These are phyloP conservation scores for Claviceps humidiphila DNA, from an alignment of 2,329 filamentous ascomycete species.

Conservation along the genomic window DNA sequence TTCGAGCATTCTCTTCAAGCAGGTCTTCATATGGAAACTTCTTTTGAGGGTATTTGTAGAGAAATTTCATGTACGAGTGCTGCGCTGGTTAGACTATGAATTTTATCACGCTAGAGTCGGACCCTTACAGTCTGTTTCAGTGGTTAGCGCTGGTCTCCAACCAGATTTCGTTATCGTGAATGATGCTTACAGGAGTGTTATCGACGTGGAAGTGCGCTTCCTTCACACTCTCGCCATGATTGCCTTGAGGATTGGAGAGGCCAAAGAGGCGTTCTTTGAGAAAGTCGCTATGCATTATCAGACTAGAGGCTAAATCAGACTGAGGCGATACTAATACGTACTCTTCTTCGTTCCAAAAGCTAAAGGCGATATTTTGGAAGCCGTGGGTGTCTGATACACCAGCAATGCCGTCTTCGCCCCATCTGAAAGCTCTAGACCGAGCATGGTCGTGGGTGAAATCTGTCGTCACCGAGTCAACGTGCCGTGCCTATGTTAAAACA, in stretches of 20 bases:
- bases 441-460: constrained; percentile 93
- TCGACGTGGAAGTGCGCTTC: constrained; percentile 94
- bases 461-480: constrained; percentile 20
- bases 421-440: constrained; percentile 75
- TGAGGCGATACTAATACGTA: constrained; percentile 21
- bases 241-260: constrained; percentile 89
- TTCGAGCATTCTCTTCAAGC: constrained; percentile 66
- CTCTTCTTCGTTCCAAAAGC: constrained; percentile 98
- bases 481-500: background rate
- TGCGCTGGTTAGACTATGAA: constrained; percentile 21
- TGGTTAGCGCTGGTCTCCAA: constrained; percentile 11
- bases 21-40: constrained; percentile 88
- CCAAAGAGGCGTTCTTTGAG: constrained; percentile 93
- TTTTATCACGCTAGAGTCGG: background rate
- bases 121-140: constrained; percentile 29
- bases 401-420: constrained; percentile 95
- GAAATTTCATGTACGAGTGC: constrained; percentile 98
- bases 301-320: background rate
- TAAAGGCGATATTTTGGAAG: constrained; percentile 82
- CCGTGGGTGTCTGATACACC: constrained; percentile 88
- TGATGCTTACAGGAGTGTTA: constrained; percentile 58
- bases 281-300: constrained; percentile 49
- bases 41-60: constrained; percentile 93
- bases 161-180: background rate
- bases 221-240: constrained; percentile 94